A percentile compares a stretch with the other conserved stretches of the same genome.
These are phyloP conservation scores for Corylus heterophylla DNA, from an alignment of 306 rosid genomes.

Conservation along the genomic window DNA sequence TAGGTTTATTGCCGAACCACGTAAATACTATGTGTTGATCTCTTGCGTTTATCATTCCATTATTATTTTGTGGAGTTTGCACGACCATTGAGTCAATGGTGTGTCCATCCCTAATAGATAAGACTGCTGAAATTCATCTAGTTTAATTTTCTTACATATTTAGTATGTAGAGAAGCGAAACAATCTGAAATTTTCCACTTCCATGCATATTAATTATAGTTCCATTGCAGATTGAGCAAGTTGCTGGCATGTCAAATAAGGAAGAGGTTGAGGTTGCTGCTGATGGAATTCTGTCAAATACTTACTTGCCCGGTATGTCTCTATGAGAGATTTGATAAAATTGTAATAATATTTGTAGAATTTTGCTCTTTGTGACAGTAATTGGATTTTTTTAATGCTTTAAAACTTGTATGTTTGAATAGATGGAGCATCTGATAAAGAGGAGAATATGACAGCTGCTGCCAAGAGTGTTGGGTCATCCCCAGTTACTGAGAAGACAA, in stretches of 20 bases:
- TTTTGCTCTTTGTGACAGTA: background rate
- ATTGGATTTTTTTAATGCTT: constrained; percentile 13
- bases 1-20: no score
- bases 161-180: background rate
- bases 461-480: constrained; percentile 12
- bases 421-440: constrained; percentile 40
- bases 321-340: background rate
- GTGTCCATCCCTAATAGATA: background rate
- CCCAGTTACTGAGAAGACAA: constrained; percentile 28
- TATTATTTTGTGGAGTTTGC: no score
- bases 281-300: constrained; percentile 33
- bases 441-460: constrained; percentile 16
- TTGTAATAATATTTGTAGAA: background rate
- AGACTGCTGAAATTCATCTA: background rate
- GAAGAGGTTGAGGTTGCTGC: constrained; percentile 28
- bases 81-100: no score
- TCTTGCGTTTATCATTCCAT: no score
- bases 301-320: constrained; percentile 38
- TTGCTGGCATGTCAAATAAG: constrained; percentile 27
- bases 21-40: no score
- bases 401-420: constrained; percentile 4
- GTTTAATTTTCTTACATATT: background rate
- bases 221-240: constrained; percentile 34
- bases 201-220: constrained; percentile 13
- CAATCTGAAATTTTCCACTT: background rate